phyloP scores from a whole-genome alignment of 805 yeast species.

The Ogataea naganishii region DNA sequence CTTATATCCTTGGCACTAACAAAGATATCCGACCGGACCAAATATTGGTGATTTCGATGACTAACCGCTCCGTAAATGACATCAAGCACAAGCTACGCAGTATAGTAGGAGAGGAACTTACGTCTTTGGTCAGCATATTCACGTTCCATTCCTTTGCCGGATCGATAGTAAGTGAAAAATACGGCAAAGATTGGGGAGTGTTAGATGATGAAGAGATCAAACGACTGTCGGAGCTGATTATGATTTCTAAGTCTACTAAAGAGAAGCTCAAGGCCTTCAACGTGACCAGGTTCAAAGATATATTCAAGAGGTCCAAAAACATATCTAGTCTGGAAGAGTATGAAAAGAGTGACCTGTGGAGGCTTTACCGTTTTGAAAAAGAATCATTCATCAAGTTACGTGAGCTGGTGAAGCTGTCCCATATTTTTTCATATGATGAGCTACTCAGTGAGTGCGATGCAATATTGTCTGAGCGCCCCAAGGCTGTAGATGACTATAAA shows the following conservation, averaged over 20 bases:
- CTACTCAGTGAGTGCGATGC: slow-evolving; percentile 12
- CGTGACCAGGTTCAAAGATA: slow-evolving; percentile 6
- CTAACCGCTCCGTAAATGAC: slow-evolving; percentile 57
- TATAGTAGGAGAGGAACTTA: slow-evolving; percentile 25
- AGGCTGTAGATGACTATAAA: slow-evolving; percentile 18
- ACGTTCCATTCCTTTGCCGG: slow-evolving; percentile 64
- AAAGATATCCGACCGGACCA: slow-evolving; percentile 38
- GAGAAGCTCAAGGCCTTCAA: slow-evolving; percentile 3
- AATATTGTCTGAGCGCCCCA: slow-evolving; percentile 12
- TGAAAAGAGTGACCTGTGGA: slow-evolving; percentile 4
- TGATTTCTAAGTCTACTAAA: slow-evolving; percentile 1
- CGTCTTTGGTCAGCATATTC: slow-evolving; percentile 29
- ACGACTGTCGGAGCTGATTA: slow-evolving; percentile 7
- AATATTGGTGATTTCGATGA: slow-evolving; percentile 55
- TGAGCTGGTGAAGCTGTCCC: slow-evolving; percentile 11
- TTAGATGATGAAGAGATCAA: slow-evolving; percentile 36
- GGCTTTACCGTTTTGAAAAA: slow-evolving; percentile 5
- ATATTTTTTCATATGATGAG: slow-evolving; percentile 17
- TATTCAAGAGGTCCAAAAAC: slow-evolving; percentile 9
- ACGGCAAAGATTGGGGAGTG: slow-evolving; percentile 24
- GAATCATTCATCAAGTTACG: slow-evolving; percentile 7
- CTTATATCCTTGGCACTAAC: slow-evolving; percentile 29
- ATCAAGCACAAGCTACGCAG: slow-evolving; percentile 23
- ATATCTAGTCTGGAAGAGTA: slow-evolving; percentile 6
- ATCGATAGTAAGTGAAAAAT: slow-evolving; percentile 31